A percentile compares a stretch with the other conserved stretches of the same genome.
Conservation (phyloP, 2,329 filamentous ascomycete genomes). For the Conoideocrella luteorostrata region DNA sequence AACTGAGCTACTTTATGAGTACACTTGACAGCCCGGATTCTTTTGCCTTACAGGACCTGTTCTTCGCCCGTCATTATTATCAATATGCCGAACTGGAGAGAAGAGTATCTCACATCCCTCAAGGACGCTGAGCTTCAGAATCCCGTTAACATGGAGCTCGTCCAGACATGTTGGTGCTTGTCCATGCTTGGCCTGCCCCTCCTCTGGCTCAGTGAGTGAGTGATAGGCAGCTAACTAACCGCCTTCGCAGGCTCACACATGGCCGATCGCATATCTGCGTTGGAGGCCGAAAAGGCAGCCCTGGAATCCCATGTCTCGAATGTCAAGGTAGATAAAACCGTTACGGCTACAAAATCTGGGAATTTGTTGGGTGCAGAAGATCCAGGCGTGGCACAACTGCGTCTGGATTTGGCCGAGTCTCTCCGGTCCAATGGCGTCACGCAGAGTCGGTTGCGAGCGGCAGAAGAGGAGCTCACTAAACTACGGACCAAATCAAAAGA, state of each 20-base stretch:
- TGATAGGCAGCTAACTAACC: slow-evolving; percentile 13
- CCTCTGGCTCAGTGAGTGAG: slow-evolving; percentile 2
- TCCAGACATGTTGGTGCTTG: slow-evolving; percentile 64
- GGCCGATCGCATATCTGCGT: slow-evolving; percentile 57
- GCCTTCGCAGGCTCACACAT: slow-evolving; percentile 51
- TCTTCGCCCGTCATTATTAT: too few relatives aligned
- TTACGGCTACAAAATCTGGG: slow-evolving; percentile 9
- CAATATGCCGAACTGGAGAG: slow-evolving; percentile 63
- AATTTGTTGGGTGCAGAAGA: slow-evolving; percentile 19
- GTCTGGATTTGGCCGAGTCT: slow-evolving; percentile 68
- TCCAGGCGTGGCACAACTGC: slow-evolving; percentile 41
- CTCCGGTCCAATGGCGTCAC: slow-evolving; percentile 67
- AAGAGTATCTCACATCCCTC: slow-evolving; percentile 73
- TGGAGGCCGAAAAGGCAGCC: slow-evolving; percentile 52
- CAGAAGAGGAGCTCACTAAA: slow-evolving; percentile 57
- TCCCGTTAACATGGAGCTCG: slow-evolving; percentile 56
- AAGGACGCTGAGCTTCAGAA: slow-evolving; percentile 64
- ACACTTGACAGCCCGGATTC: too few relatives aligned
- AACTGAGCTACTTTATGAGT: too few relatives aligned
- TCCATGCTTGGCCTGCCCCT: slow-evolving; percentile 11
- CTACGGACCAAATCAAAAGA: slow-evolving; percentile 53
- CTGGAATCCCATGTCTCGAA: slow-evolving; percentile 24
- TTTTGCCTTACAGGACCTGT: too few relatives aligned
- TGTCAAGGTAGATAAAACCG: slow-evolving; percentile 12
- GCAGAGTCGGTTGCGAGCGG: slow-evolving; percentile 54